Evolutionary conservation across 2,329 filamentous ascomycete genomes (phyloP).

Genomic region (Hymenoscyphus infarciens): DNA sequence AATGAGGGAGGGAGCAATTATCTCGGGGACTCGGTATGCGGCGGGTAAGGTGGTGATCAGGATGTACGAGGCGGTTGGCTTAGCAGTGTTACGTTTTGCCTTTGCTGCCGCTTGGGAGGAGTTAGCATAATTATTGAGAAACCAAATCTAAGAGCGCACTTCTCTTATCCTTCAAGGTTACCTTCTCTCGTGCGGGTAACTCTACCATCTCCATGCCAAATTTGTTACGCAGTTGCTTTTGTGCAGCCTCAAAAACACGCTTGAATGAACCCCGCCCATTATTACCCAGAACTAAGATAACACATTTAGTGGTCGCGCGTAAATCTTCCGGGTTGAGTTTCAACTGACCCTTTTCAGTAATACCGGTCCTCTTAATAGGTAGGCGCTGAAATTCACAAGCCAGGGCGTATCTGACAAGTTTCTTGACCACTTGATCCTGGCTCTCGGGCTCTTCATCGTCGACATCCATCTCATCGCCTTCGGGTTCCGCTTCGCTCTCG

Average conservation of each 20-base stretch:
- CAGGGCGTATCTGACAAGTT: slow-evolving; percentile 64
- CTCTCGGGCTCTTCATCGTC: slow-evolving; percentile 23
- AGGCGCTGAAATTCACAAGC: slow-evolving; percentile 62
- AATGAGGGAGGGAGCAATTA: slow-evolving; percentile 65
- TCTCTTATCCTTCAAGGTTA: slow-evolving; percentile 75
- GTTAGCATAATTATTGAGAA: background rate
- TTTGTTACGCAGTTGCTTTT: slow-evolving; percentile 62
- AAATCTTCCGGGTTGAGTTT: background rate
- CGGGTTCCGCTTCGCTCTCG: slow-evolving; percentile 25
- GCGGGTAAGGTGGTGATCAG: slow-evolving; percentile 69
- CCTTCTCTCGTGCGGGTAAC: slow-evolving; percentile 75
- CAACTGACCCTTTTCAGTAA: slow-evolving; percentile 56
- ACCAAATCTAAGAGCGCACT: slow-evolving; percentile 44
- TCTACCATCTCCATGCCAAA: slow-evolving; percentile 96
- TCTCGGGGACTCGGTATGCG: slow-evolving; percentile 60
- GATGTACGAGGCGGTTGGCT: slow-evolving; percentile 69
- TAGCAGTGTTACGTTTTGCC: slow-evolving; percentile 37
- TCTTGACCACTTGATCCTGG: slow-evolving; percentile 55
- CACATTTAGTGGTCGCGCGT: slow-evolving; percentile 5
- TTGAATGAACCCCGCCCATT: slow-evolving; percentile 66
- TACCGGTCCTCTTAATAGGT: slow-evolving; percentile 57
- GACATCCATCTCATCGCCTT: slow-evolving; percentile 25
- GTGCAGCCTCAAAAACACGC: slow-evolving; percentile 71
- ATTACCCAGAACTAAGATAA: slow-evolving; percentile 35
- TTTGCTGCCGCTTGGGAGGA: slow-evolving; percentile 27